These are phyloP conservation scores for Xenoacremonium recifei DNA, from an alignment of 2,329 filamentous ascomycete genomes.

Conservation along the genomic window DNA sequence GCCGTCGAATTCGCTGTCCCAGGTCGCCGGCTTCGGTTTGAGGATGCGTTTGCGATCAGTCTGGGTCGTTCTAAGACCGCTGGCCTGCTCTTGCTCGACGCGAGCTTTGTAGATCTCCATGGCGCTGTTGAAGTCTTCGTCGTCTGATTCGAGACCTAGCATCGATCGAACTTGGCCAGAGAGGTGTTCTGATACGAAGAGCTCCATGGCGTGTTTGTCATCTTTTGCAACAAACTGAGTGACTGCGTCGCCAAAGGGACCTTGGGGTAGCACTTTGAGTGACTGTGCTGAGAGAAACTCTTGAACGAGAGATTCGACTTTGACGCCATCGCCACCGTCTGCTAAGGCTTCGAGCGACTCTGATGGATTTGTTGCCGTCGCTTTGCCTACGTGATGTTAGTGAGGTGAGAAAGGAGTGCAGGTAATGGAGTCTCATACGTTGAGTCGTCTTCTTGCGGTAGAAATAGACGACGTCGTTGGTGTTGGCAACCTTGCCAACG, in stretches of 20 bases:
- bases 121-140: constrained; percentile 64
- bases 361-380: constrained; percentile 52
- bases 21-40: constrained; percentile 74
- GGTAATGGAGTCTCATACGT: constrained; percentile 19
- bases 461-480: constrained; percentile 90
- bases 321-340: constrained; percentile 62
- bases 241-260: constrained; percentile 89
- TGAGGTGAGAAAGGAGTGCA: background rate
- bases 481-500: constrained; percentile 85
- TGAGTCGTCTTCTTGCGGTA: constrained; percentile 77
- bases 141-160: constrained; percentile 62
- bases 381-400: constrained; percentile 26
- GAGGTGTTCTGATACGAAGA: constrained; percentile 72
- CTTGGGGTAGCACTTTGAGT: constrained; percentile 88
- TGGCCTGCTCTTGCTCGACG: constrained; percentile 69
- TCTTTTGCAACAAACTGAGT: constrained; percentile 92
- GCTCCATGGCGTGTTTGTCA: constrained; percentile 87
- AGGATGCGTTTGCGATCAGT: constrained; percentile 44
- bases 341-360: constrained; percentile 59
- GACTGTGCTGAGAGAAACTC: constrained; percentile 87
- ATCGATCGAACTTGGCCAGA: constrained; percentile 69
- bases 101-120: constrained; percentile 72
- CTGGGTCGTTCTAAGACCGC: constrained; percentile 50
- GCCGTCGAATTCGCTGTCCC: constrained; percentile 90
- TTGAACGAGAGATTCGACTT: constrained; percentile 83